Conservation (phyloP, 495 filamentous ascomycete species). For the Aspergillus cristatus region DNA sequence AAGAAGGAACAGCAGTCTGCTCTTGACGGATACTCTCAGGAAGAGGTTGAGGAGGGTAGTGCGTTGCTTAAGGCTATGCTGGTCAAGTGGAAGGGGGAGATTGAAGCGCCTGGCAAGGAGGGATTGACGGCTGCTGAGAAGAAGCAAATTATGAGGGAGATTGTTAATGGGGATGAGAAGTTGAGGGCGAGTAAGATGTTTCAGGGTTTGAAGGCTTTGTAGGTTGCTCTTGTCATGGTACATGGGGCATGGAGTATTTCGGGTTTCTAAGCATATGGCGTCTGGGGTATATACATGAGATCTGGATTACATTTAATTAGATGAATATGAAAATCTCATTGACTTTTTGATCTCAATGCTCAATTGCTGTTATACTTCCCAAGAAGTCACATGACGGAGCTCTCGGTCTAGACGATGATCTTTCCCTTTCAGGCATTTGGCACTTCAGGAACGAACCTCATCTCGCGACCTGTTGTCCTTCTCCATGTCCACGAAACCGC, state of each 20-base stretch:
- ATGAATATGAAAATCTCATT: too few species aligned
- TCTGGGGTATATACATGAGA: neutral
- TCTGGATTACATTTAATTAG: too few species aligned
- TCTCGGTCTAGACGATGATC: too few species aligned
- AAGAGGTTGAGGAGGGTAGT: conserved; percentile 89
- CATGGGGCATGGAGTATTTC: neutral
- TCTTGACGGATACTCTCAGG: conserved; percentile 55
- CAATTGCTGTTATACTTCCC: too few species aligned
- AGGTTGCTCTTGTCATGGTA: conserved; percentile 1
- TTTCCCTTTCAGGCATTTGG: too few species aligned
- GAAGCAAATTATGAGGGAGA: conserved; percentile 65
- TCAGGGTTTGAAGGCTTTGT: conserved; percentile 75
- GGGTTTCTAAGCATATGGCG: neutral
- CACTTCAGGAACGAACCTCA: too few species aligned
- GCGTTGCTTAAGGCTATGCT: conserved; percentile 77
- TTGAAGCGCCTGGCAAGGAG: conserved; percentile 45
- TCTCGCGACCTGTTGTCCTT: too few species aligned
- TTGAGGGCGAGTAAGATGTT: conserved; percentile 83
- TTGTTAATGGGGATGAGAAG: conserved; percentile 62
- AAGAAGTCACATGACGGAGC: too few species aligned
- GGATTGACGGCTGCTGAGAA: conserved; percentile 67
- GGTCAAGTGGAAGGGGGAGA: conserved; percentile 78
- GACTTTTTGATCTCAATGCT: too few species aligned
- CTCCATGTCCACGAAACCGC: too few species aligned
- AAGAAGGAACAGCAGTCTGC: conserved; percentile 49